Evolutionary conservation across 306 rosid genomes (phyloP), one percentile per base, ranked within the genome.

Genomic region (Medicago arabica): DNA sequence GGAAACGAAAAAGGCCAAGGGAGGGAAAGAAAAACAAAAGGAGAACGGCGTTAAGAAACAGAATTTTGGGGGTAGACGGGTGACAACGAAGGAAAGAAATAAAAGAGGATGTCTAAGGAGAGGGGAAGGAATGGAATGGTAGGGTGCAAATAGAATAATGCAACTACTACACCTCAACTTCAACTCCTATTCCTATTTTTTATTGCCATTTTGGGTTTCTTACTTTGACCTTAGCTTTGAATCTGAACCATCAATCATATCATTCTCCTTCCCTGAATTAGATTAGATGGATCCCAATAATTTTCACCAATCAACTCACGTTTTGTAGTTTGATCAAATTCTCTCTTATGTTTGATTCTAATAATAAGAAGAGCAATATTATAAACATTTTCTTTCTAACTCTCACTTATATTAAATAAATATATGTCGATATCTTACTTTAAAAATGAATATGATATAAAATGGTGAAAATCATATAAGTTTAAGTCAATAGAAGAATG

Each of bases 61-160:
- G 54, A 6, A 23, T 36, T 10, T 2, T 11, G 76, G 67, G 66
- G 55, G 28, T 58, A 60, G 73, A 54, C 34, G 50, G 34, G 69
- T 62, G 49, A 72, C 69, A 77, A 31, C 1, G 63, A 76, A 55
- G 21, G 55, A 80, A 79, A 31, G 47, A 54, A 67, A 68, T 66
- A 59, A 66, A 80, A 57, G 75, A 18, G 58, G 47, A 49, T 59
- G 76, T 68, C 54, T 50, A 38, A 9, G 25, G 7, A 34, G 38
- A 34, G 38, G 7, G 38, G 6, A 34, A 34, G 38, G 28, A 23
- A 23, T 23, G 28, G 6, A 34, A 34, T 34, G 7, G 38, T 34
- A 60, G 67, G 71, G 69, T 69, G 69, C 86, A 70, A 74, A 75
- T 70, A 16, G 60, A 70, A 75, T 46, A 50, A 54, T 59, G 12